Base-by-base conservation (phyloP, 352 stramenopile species). In the Peronospora destructor region DNA sequence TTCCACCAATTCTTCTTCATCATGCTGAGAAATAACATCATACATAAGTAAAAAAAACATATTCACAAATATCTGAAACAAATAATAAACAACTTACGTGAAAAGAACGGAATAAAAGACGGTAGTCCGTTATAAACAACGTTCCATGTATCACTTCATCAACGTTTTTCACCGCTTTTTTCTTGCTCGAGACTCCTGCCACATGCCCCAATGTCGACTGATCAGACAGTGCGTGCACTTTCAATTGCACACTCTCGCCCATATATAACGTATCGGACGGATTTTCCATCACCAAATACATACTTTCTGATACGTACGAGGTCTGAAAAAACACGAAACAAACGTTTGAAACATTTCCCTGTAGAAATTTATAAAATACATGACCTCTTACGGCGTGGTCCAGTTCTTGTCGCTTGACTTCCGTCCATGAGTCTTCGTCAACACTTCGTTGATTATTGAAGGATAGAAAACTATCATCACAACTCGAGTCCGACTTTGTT, bases 371-470 rank as follows among this genome's bases (percentile, higher is more conserved):
- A 14, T 14, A 36, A 36, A 14, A 36, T 16, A 16, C 0, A 36
- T 8, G 11, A 36, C 10, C 54, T 21, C 73, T 30, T 64, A 91
- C 81, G 50, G 79, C 78, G 41, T 87, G 74, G 26, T 87, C 76
- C 19, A 89, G 64, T 54, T 92, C 81, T 53, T 87, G 73, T 44
- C 64, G 76, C 45, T 92, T 76, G 16, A 92, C 81, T 6, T 84
- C 71, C 45, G 81, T 92, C 81, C 81, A 92, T 62, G 78, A 89
- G 57, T 92, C 81, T 34, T 92, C 81, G n/a, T 88, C 77, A 12
- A 67, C 53, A 37, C 53, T 64, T 23, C 65, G 66, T 7, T 40
- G 41, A 35, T n/a, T 56, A 45, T 14, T 47, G 12, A 45, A 66
- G 11, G 46, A 39, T 12, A 44, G 6, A 29, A 17, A 25, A 2